Evolutionary conservation across 805 yeast species (phyloP), one percentile per base, ranked within the genome.

Genomic region (Cyberlindnera samutprakarnensis): DNA sequence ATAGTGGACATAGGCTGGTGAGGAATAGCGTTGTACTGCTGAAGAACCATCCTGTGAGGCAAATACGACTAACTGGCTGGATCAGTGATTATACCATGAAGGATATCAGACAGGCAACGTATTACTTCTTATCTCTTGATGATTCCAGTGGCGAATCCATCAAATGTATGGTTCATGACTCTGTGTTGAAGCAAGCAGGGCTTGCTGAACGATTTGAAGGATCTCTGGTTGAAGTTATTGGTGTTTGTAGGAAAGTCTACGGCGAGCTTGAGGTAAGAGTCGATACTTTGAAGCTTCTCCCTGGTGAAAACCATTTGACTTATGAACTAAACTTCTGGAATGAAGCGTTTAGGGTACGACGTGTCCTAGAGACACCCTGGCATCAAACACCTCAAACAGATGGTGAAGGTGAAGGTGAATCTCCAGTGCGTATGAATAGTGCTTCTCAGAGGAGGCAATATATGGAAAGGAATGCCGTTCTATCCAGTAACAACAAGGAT

Each of bases 41-140:
- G 23, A 45, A 48, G 2, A 70, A 70, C 37, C 66, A 68, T 46
- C 77, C 77, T 1, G 30, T 70, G 2, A 40, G 47, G 14, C 42
- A 42, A 14, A 42, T 70, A 0, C 39, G 42, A 11, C 35, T 70
- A 0, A 28, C 50, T 22, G 77, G 75, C 0, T 43, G 48, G 12
- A 46, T 68, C 4, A 39, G 52, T 3, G 58, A 59, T 18, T 61
- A 54, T 24, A 30, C 17, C 30, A 42, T 38, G 24, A 49, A 32
- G 36, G 45, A 44, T 38, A 20, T 20, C 4, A 33, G 24, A 16
- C 43, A 41, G 2, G 35, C 35, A 2, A 20, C 15, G 4, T 39
- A 21, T 15, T 47, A 53, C 32, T 46, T 57, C 21, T 23, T 60
- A 5, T 42, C 43, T 4, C 26, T 61, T 6, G 56, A 50, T 21